A percentile compares a stretch with the other conserved stretches of the same genome.
Conservation (phyloP, 345 rosid genomes). For the Linum tenue region DNA sequence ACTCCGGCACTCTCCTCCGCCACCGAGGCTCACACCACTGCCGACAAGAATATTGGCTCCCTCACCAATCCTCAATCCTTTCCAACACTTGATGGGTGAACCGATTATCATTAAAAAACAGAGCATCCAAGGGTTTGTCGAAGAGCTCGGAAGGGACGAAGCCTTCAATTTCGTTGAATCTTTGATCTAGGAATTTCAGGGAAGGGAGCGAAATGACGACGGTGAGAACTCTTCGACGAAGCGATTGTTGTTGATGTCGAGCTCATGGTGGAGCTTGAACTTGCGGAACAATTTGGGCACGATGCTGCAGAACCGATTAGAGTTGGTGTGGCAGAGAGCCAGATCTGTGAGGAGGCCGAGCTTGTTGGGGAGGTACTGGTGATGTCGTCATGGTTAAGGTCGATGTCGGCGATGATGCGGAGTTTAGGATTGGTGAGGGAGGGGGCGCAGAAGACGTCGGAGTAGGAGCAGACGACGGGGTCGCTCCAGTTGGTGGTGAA, state of each 20-base stretch:
- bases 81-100: constrained; percentile 11
- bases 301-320: constrained; percentile 26
- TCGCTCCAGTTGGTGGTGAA: too few relatives aligned
- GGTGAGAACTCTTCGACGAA: constrained; percentile 59
- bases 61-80: constrained; percentile 38
- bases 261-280: constrained; percentile 5
- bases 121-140: constrained; percentile 34
- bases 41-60: constrained; percentile 49
- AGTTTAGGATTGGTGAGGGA: constrained; percentile 5
- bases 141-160: constrained; percentile 30
- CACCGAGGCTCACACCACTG: constrained; percentile 46
- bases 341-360: constrained; percentile 10
- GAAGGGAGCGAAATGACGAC: constrained; percentile 51
- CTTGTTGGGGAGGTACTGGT: constrained; percentile 61
- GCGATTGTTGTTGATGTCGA: constrained; percentile 65
- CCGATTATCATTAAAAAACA: constrained; percentile 54
- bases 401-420: constrained; percentile 55
- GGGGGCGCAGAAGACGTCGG: too few relatives aligned
- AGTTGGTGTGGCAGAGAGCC: too few relatives aligned
- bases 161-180: constrained; percentile 72
- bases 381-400: constrained; percentile 64
- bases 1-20: not conserved
- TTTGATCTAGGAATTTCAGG: constrained; percentile 56
- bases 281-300: constrained; percentile 43
- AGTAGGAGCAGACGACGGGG: too few relatives aligned